These are phyloP conservation scores for Fragilariopsis cylindrus DNA, from an alignment of 108 stramenopile genomes.

Conservation along the genomic window DNA sequence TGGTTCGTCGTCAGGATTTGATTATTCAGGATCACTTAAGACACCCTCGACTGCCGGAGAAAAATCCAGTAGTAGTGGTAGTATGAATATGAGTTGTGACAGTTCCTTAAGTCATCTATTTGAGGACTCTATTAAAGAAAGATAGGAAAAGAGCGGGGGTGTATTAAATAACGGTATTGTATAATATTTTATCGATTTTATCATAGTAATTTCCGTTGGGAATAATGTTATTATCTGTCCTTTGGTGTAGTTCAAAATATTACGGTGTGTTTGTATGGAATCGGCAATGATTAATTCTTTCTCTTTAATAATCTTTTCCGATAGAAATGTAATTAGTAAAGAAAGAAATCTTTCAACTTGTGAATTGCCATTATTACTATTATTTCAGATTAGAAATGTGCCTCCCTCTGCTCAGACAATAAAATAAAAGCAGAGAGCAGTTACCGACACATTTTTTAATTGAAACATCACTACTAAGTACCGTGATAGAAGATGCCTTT, in stretches of 20 bases:
- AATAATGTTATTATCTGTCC: not conserved
- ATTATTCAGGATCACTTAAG: not conserved
- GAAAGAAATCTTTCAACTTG: no score
- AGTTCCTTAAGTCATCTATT: slow-evolving; percentile 5
- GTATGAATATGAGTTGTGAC: slow-evolving; percentile 21
- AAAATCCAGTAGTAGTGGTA: slow-evolving; percentile 2
- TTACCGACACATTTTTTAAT: no score
- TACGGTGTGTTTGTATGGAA: not conserved
- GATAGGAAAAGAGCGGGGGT: not conserved
- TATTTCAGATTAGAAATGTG: no score
- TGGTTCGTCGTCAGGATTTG: slow-evolving; percentile 24
- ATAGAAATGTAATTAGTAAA: no score
- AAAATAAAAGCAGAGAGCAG: no score
- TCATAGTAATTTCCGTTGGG: no score
- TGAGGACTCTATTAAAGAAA: not conserved
- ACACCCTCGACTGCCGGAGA: not conserved
- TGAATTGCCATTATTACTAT: no score
- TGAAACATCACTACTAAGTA: no score
- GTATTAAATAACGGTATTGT: not conserved
- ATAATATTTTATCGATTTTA: not conserved
- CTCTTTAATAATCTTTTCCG: not conserved
- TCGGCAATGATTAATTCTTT: not conserved
- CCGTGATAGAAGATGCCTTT: no score
- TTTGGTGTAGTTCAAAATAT: not conserved
- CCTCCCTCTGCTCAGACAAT: no score